Percentiles rank a stretch among this genome's conserved stretches.
Conservation (phyloP, 768 basidiomycete species). For the Macrolepiota fuliginosa region DNA sequence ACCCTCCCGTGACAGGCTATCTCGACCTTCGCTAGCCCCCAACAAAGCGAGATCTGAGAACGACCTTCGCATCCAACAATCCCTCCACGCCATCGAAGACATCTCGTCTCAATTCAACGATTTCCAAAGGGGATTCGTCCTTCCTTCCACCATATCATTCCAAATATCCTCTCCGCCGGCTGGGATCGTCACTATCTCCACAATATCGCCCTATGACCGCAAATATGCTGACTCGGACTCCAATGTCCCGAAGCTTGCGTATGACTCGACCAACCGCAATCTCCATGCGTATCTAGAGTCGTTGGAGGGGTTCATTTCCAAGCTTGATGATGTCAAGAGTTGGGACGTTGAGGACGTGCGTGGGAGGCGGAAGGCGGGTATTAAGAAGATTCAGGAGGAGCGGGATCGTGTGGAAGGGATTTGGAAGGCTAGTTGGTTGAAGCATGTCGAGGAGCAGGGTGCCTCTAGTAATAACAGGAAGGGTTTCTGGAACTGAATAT, state of each 20-base stretch:
- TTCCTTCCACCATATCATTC: constrained; percentile 49
- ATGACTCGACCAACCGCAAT: constrained; percentile 55
- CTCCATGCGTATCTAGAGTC: constrained; percentile 63
- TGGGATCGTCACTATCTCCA: constrained; percentile 22
- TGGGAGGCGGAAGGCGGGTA: constrained; percentile 46
- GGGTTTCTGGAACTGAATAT: not conserved
- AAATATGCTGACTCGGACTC: constrained; percentile 14
- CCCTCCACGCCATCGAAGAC: constrained; percentile 37
- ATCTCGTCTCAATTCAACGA: constrained; percentile 42
- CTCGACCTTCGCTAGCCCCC: too few relatives aligned
- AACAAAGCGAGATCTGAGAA: constrained; percentile 44
- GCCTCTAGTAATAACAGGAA: constrained; percentile 11
- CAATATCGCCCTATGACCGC: constrained; percentile 22
- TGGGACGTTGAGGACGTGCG: constrained; percentile 56
- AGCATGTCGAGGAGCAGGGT: not conserved
- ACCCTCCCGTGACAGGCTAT: too few relatives aligned
- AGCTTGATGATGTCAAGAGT: constrained; percentile 68
- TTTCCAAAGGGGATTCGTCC: constrained; percentile 38
- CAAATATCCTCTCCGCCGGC: constrained; percentile 22
- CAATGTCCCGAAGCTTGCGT: constrained; percentile 46
- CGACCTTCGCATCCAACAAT: constrained; percentile 39
- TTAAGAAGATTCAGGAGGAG: constrained; percentile 59
- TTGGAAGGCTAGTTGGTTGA: constrained; percentile 15
- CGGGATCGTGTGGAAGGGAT: constrained; percentile 48
- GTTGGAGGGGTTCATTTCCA: constrained; percentile 59